Conservation (phyloP, 495 filamentous ascomycete genomes). For the Corynascus novoguineensis region DNA sequence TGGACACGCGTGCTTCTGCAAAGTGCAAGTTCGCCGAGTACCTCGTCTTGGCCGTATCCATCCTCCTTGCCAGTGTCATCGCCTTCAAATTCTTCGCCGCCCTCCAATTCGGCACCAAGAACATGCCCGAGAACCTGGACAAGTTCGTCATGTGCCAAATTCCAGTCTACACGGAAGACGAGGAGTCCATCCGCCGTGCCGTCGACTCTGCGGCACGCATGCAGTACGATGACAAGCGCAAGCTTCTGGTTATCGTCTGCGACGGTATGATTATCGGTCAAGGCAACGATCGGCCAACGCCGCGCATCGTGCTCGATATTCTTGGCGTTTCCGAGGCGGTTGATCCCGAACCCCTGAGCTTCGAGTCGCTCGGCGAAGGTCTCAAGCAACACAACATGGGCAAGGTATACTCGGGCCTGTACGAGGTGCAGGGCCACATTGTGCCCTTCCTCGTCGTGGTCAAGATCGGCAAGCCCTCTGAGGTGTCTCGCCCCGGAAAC, state of each 20-base stretch:
- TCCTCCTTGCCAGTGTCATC: slow-evolving; percentile 74
- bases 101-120: slow-evolving; percentile 88
- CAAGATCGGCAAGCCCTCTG: slow-evolving; percentile 95
- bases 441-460: slow-evolving; percentile 96
- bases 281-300: slow-evolving; percentile 93
- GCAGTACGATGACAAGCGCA: slow-evolving; percentile 97
- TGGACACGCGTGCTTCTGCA: slow-evolving; percentile 85
- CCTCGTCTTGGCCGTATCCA: slow-evolving; percentile 83
- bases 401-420: slow-evolving; percentile 95
- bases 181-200: slow-evolving; percentile 91
- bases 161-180: slow-evolving; percentile 95
- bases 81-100: slow-evolving; percentile 96
- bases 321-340: slow-evolving; percentile 87
- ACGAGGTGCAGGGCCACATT: slow-evolving; percentile 96
- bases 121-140: slow-evolving; percentile 88
- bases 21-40: slow-evolving; percentile 87
- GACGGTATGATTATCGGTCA: slow-evolving; percentile 99
- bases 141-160: slow-evolving; percentile 99
- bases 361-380: slow-evolving; percentile 93
- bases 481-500: slow-evolving; percentile 94
- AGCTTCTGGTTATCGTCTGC: slow-evolving; percentile 87
- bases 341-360: slow-evolving; percentile 95
- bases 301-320: slow-evolving; percentile 94
- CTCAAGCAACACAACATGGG: slow-evolving; percentile 99
- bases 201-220: slow-evolving; percentile 95